phyloP scores from a whole-genome alignment of 495 filamentous ascomycete species.

The Glonium stellatum region DNA sequence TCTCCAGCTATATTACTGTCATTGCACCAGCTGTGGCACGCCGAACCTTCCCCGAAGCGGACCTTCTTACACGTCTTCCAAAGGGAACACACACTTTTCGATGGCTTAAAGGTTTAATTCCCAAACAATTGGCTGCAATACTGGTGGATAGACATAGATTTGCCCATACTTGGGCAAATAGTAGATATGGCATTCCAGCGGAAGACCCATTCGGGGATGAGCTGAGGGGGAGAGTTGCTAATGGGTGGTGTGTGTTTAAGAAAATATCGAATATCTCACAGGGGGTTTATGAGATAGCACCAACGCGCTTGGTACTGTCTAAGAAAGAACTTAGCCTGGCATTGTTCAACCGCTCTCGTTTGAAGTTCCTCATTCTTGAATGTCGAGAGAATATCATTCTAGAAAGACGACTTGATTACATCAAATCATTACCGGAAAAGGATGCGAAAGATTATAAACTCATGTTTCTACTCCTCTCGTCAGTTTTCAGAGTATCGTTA shows the following conservation, averaged over 20 bases:
- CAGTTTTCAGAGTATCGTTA: conserved; percentile 16
- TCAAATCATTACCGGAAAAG: conserved; percentile 3
- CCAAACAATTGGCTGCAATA: conserved; percentile 18
- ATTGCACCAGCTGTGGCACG: conserved; percentile 16
- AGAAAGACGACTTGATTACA: conserved; percentile 14
- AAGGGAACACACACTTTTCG: conserved; percentile 15
- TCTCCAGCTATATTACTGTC: conserved; percentile 10
- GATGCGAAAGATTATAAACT: conserved; percentile 23
- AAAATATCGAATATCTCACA: conserved; percentile 16
- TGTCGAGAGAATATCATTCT: conserved; percentile 11
- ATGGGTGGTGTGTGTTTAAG: conserved; percentile 18
- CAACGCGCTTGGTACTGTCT: conserved; percentile 3
- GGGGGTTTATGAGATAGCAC: conserved; percentile 9
- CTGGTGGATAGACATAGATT: conserved; percentile 23
- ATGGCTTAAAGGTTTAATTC: conserved; percentile 21
- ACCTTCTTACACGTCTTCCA: conserved; percentile 6
- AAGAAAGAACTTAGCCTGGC: conserved; percentile 9
- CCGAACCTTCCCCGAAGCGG: conserved; percentile 10
- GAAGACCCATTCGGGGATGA: conserved; percentile 20
- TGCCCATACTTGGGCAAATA: conserved; percentile 5
- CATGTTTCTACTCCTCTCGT: conserved; percentile 23
- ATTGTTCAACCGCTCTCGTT: conserved; percentile 12
- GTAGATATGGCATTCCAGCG: conserved; percentile 19
- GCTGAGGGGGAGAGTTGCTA: conserved; percentile 12
- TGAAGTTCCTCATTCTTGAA: conserved; percentile 9